A percentile compares a stretch with the other conserved stretches of the same genome.
Evolutionary conservation across 208 protist genomes (phyloP).

Genomic region (Strigomonas culicis): DNA sequence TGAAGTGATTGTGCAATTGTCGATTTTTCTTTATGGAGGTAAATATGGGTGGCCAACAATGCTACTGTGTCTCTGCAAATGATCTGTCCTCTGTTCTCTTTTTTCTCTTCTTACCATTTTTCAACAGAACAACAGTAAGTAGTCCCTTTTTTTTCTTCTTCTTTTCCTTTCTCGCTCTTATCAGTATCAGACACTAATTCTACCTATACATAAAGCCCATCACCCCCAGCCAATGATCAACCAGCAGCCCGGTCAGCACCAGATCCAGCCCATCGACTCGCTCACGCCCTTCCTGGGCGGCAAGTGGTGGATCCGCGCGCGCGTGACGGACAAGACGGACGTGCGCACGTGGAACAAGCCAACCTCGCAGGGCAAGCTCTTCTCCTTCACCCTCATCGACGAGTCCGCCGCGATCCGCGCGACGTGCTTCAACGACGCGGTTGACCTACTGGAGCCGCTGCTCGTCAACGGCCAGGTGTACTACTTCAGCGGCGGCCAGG

Average conservation of each 20-base stretch:
- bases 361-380: constrained; percentile 88
- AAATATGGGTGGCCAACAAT: too few relatives aligned
- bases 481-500: constrained; percentile 89
- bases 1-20: neutral
- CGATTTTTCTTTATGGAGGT: neutral
- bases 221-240: neutral
- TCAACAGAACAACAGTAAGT: neutral
- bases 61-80: too few relatives aligned
- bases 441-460: constrained; percentile 85
- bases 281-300: constrained; percentile 84
- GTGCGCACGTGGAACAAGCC: constrained; percentile 93
- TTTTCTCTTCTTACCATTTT: neutral
- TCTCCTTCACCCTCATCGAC: constrained; percentile 91
- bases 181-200: neutral
- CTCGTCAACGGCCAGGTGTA: constrained; percentile 88
- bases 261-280: constrained; percentile 92
- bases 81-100: too few relatives aligned
- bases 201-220: neutral
- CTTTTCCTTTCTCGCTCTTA: neutral
- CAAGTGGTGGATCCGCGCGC: constrained; percentile 89
- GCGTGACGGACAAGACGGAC: constrained; percentile 89
- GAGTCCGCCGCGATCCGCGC: constrained; percentile 87
- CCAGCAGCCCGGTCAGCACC: constrained; percentile 57
- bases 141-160: constrained; percentile 5
- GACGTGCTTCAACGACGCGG: constrained; percentile 91